phyloP scores from a whole-genome alignment of 345 rosid genomes.

The Erucastrum elatum region DNA sequence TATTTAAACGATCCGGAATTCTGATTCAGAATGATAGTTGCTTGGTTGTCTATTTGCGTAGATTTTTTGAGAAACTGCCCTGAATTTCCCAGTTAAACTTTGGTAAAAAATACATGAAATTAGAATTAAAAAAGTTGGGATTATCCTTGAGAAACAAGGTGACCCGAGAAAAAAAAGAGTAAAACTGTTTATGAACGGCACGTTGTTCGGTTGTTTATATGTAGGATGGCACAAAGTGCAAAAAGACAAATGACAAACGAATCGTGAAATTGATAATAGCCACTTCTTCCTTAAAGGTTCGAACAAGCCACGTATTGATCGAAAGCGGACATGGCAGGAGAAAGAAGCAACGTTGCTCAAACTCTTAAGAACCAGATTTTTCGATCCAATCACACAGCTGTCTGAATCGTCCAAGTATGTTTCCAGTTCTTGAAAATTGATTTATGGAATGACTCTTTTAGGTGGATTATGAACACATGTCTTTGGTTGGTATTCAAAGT shows the following conservation, averaged over 20 bases:
- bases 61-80: background rate
- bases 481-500: background rate
- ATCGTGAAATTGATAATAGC: background rate
- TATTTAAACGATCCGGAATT: too few relatives aligned
- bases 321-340: too few relatives aligned
- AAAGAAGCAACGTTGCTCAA: background rate
- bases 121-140: too few relatives aligned
- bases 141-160: background rate
- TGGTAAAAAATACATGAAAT: background rate
- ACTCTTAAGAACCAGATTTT: background rate
- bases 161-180: background rate
- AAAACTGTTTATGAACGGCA: background rate
- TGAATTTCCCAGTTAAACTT: background rate
- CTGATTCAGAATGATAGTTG: background rate
- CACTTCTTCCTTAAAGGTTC: background rate
- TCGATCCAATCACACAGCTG: background rate
- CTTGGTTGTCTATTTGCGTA: background rate
- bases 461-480: too few relatives aligned
- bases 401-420: background rate
- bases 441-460: background rate
- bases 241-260: background rate
- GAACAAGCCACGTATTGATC: background rate
- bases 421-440: background rate
- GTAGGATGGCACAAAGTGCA: background rate
- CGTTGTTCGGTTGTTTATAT: background rate